Conservation (phyloP, 2,329 filamentous ascomycete genomes). For the Clonostachys solani region DNA sequence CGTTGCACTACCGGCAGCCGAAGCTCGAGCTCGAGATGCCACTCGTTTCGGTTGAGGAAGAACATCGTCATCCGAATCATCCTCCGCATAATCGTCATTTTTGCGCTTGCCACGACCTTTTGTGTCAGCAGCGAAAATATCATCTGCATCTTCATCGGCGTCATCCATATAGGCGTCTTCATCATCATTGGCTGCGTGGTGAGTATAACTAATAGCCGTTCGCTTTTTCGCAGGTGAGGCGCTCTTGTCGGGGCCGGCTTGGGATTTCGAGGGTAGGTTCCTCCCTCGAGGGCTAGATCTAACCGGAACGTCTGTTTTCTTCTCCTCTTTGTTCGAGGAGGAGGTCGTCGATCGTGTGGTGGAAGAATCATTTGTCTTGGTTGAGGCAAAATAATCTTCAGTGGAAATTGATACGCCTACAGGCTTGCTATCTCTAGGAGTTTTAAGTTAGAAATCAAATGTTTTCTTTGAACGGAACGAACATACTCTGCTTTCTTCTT, state of each 20-base stretch:
- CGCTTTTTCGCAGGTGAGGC: slow-evolving; percentile 32
- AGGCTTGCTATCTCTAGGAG: slow-evolving; percentile 29
- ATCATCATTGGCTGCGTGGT: slow-evolving; percentile 40
- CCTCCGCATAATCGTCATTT: slow-evolving; percentile 71
- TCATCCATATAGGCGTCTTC: slow-evolving; percentile 60
- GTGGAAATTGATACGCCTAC: slow-evolving; percentile 49
- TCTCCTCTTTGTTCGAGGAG: slow-evolving; percentile 32
- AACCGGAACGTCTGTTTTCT: slow-evolving; percentile 37
- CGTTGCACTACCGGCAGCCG: slow-evolving; percentile 10
- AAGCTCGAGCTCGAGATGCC: slow-evolving; percentile 34
- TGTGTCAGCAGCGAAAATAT: slow-evolving; percentile 75
- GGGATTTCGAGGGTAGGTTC: slow-evolving; percentile 17
- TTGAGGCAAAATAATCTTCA: slow-evolving; percentile 52
- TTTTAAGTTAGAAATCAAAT: slow-evolving; percentile 4
- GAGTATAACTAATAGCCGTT: slow-evolving; percentile 31
- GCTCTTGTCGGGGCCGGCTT: slow-evolving; percentile 29
- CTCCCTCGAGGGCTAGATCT: slow-evolving; percentile 44
- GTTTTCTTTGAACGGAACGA: neutral
- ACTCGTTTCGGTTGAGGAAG: slow-evolving; percentile 55
- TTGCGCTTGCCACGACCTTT: slow-evolving; percentile 62
- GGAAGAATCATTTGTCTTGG: slow-evolving; percentile 18
- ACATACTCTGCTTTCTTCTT: slow-evolving; percentile 53
- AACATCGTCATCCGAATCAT: slow-evolving; percentile 68
- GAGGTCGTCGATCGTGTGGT: slow-evolving; percentile 28
- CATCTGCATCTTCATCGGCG: slow-evolving; percentile 67